phyloP scores from a whole-genome alignment of 257 asterid species.

The Datura wrightii region DNA sequence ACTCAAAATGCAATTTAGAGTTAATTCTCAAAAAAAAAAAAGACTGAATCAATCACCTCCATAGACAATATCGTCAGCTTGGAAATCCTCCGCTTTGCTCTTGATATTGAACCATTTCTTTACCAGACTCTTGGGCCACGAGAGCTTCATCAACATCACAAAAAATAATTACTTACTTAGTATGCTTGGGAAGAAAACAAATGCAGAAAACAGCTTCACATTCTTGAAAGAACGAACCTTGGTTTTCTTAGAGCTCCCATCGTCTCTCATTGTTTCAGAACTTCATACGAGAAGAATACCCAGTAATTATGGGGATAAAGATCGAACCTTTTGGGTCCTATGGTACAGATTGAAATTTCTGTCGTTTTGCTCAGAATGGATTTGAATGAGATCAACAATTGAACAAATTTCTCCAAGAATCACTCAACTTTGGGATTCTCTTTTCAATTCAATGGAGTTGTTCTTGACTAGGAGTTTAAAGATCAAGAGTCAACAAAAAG shows the following conservation, averaged over 20 bases:
- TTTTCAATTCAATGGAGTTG: conserved; percentile 27
- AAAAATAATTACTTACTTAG: conserved; percentile 37
- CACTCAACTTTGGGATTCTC: conserved; percentile 28
- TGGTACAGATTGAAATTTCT: conserved; percentile 22
- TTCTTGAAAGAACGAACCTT: conserved; percentile 62
- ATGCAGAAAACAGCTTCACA: conserved; percentile 37
- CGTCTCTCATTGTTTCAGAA: conserved; percentile 77
- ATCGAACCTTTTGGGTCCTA: conserved; percentile 40
- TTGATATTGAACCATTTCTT: conserved; percentile 96
- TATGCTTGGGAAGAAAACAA: conserved; percentile 43
- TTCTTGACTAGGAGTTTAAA: background rate
- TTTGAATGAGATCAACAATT: background rate
- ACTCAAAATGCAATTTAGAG: conserved; percentile 18
- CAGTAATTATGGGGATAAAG: conserved; percentile 33
- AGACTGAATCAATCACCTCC: conserved; percentile 51
- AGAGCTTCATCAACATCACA: conserved; percentile 54
- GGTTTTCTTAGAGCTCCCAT: conserved; percentile 79
- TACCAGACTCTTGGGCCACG: conserved; percentile 90
- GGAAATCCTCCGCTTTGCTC: conserved; percentile 84
- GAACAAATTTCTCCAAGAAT: conserved; percentile 18
- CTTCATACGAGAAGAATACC: conserved; percentile 50
- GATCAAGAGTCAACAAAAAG: conserved; percentile 33
- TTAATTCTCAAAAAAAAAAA: background rate
- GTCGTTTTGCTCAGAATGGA: conserved; percentile 24
- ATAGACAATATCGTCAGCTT: conserved; percentile 78